Conservation (phyloP, 1,284 basidiomycete species). For the Cutaneotrichosporon mucoides region DNA sequence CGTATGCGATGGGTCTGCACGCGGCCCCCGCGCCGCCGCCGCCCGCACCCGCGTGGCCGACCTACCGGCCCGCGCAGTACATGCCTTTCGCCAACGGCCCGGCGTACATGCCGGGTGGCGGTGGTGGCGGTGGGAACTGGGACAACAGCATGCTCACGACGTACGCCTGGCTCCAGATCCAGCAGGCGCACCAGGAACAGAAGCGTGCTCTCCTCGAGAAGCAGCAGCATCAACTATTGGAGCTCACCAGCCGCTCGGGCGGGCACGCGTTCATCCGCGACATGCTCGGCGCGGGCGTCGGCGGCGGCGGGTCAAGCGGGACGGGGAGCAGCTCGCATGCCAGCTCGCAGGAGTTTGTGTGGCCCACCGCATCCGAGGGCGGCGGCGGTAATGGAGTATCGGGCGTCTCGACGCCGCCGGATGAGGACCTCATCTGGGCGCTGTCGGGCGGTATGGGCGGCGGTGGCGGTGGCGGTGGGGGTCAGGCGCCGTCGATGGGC, state of each 20-base stretch:
- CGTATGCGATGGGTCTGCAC: slow-evolving; percentile 15
- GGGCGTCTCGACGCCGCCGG: slow-evolving; percentile 12
- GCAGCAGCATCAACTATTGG: slow-evolving; percentile 41
- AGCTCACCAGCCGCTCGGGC: slow-evolving; percentile 22
- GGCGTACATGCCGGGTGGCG: no score
- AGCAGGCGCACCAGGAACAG: slow-evolving; percentile 46
- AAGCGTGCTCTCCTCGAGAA: slow-evolving; percentile 39
- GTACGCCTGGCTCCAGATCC: slow-evolving; percentile 45
- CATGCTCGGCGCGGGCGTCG: slow-evolving; percentile 12
- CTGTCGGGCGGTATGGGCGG: slow-evolving; percentile 7
- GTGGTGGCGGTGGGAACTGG: no score
- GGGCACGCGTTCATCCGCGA: slow-evolving; percentile 14
- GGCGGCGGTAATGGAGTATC: background rate
- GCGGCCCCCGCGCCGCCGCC: background rate
- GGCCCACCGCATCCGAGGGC: slow-evolving; percentile 17
- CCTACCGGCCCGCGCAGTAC: background rate
- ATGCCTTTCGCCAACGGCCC: slow-evolving; percentile 4
- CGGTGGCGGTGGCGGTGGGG: background rate
- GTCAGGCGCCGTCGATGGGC: background rate
- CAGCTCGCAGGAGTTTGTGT: slow-evolving; percentile 17
- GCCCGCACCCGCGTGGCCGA: background rate
- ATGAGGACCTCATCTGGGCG: slow-evolving; percentile 21
- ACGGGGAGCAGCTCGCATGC: background rate
- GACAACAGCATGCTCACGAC: slow-evolving; percentile 34
- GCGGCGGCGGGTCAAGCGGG: slow-evolving; percentile 1